Evolutionary conservation across 805 yeast genomes (phyloP).

Genomic region (Candida bentonensis): DNA sequence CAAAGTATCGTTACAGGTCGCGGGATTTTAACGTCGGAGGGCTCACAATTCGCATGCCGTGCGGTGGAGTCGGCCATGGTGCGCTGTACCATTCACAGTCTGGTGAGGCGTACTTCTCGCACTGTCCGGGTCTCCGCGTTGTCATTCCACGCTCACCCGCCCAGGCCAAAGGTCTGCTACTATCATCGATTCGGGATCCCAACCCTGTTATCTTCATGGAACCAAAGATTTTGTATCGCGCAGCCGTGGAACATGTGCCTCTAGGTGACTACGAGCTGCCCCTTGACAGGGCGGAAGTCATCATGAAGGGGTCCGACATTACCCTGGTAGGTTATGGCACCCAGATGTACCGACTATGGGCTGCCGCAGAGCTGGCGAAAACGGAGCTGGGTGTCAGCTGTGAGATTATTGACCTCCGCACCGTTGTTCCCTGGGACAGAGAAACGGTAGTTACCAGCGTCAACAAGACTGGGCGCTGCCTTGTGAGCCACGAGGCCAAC

Average conservation of each 20-base stretch:
- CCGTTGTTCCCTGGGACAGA: slow-evolving; percentile 84
- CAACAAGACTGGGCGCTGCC: slow-evolving; percentile 71
- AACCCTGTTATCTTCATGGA: slow-evolving; percentile 91
- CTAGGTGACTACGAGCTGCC: slow-evolving; percentile 74
- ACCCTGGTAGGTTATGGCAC: slow-evolving; percentile 77
- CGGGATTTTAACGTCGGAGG: slow-evolving; percentile 78
- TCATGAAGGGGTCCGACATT: slow-evolving; percentile 69
- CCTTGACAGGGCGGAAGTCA: slow-evolving; percentile 77
- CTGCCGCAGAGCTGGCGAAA: slow-evolving; percentile 70
- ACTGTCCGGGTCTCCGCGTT: slow-evolving; percentile 87
- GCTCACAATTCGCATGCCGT: slow-evolving; percentile 90
- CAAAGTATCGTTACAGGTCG: slow-evolving; percentile 87
- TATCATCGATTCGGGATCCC: slow-evolving; percentile 86
- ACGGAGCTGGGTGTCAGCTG: slow-evolving; percentile 67
- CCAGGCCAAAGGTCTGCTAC: slow-evolving; percentile 79
- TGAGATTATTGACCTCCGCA: slow-evolving; percentile 81
- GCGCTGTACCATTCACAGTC: slow-evolving; percentile 94
- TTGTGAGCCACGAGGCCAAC: slow-evolving; percentile 85
- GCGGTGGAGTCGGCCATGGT: slow-evolving; percentile 96
- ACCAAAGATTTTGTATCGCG: slow-evolving; percentile 80
- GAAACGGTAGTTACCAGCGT: slow-evolving; percentile 67
- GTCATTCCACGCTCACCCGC: slow-evolving; percentile 81
- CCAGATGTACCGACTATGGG: slow-evolving; percentile 60
- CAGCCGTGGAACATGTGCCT: slow-evolving; percentile 69
- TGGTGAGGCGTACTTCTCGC: slow-evolving; percentile 86